These are phyloP conservation scores for Lactarius vividus DNA, from an alignment of 768 basidiomycete species.

Conservation along the genomic window DNA sequence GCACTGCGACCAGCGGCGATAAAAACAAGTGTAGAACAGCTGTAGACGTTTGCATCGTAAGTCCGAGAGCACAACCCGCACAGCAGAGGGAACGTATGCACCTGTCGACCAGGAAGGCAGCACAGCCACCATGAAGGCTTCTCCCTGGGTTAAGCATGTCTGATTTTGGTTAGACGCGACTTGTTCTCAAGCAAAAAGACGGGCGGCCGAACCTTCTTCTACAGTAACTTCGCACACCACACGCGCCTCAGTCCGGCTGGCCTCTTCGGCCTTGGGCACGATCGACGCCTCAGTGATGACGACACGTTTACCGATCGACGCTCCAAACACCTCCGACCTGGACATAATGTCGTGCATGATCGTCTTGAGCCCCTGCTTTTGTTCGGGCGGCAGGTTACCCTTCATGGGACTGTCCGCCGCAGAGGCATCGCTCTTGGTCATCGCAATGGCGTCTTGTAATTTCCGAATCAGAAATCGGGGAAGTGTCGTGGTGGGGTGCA, in stretches of 20 bases:
- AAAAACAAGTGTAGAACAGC: constrained; percentile 28
- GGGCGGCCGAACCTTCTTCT: constrained; percentile 29
- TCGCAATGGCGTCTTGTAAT: background rate
- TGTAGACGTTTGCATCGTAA: constrained; percentile 5
- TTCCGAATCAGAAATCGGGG: background rate
- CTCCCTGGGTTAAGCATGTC: constrained; percentile 32
- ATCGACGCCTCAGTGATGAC: constrained; percentile 31
- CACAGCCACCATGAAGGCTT: constrained; percentile 31
- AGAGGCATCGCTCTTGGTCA: constrained; percentile 7
- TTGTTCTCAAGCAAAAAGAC: background rate
- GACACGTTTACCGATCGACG: constrained; percentile 26
- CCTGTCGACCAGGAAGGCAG: constrained; percentile 32
- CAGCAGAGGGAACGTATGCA: constrained; percentile 2
- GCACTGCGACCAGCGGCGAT: constrained; percentile 7
- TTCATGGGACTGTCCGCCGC: background rate
- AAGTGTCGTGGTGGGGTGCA: background rate
- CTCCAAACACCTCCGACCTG: constrained; percentile 25
- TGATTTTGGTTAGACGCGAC: constrained; percentile 6
- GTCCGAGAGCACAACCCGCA: background rate
- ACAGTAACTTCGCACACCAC: constrained; percentile 35
- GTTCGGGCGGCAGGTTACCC: constrained; percentile 11
- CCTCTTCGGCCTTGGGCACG: constrained; percentile 33
- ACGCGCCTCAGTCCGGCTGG: constrained; percentile 32
- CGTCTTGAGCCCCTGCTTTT: constrained; percentile 6
- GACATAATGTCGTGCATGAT: constrained; percentile 4